These are phyloP conservation scores for Suhomyces faveliae DNA, from an alignment of 805 yeast species.

Conservation along the genomic window DNA sequence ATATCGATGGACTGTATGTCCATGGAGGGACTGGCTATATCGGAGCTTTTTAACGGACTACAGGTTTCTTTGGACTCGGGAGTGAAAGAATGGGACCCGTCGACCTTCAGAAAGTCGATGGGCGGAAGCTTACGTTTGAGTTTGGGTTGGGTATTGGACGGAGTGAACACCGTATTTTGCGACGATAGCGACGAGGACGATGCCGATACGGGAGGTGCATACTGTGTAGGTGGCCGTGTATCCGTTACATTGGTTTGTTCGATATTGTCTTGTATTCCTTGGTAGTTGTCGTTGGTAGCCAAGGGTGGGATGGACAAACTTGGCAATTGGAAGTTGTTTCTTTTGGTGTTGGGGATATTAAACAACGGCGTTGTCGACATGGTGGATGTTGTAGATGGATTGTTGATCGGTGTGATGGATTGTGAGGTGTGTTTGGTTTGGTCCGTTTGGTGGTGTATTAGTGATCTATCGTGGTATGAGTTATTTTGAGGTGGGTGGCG, in stretches of 20 bases:
- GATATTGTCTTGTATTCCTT: neutral
- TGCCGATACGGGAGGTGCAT: neutral
- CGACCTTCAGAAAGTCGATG: conserved; percentile 36
- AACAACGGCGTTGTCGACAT: conserved; percentile 24
- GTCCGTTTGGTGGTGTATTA: no score
- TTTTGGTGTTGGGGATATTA: conserved; percentile 33
- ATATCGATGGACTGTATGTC: neutral
- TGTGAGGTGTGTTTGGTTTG: no score
- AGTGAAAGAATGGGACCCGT: conserved; percentile 9
- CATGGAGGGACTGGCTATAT: neutral
- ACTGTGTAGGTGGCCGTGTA: no score
- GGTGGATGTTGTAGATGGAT: neutral
- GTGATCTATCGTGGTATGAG: no score
- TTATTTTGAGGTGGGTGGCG: no score
- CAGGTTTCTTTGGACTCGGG: neutral
- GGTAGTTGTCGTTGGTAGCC: neutral
- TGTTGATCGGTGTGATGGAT: no score
- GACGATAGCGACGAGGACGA: conserved; percentile 6
- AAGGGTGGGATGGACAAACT: conserved; percentile 30
- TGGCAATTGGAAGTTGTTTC: conserved; percentile 21
- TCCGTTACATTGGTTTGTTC: neutral
- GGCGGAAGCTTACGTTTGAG: conserved; percentile 43
- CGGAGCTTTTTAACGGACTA: neutral
- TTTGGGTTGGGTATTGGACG: conserved; percentile 6
- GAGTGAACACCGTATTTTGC: conserved; percentile 6